A percentile compares a stretch with the other conserved stretches of the same genome.
Conservation (phyloP, 305 asterid genomes). For the Caryopteris hybrid region DNA sequence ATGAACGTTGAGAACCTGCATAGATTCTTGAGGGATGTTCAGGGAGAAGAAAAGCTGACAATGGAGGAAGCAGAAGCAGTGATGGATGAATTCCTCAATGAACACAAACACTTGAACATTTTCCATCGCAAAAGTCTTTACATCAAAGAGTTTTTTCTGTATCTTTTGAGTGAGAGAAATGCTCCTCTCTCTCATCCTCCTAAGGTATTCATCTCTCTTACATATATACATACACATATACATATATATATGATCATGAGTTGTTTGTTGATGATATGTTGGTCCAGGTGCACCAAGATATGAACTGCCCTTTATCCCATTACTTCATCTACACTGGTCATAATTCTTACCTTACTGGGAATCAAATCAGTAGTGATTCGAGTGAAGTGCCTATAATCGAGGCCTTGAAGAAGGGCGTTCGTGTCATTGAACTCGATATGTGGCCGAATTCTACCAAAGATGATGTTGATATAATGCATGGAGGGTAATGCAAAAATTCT, state of each 20-base stretch:
- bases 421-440: conserved; percentile 81
- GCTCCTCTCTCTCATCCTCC: conserved; percentile 48
- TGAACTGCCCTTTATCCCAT: conserved; percentile 75
- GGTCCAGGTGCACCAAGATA: conserved; percentile 66
- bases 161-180: conserved; percentile 45
- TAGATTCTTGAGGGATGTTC: conserved; percentile 60
- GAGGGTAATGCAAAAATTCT: no score
- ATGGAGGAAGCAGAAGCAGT: conserved; percentile 43
- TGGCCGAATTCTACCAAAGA: conserved; percentile 82
- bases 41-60: conserved; percentile 48
- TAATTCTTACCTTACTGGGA: conserved; percentile 82
- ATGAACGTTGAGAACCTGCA: conserved; percentile 53
- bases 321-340: conserved; percentile 81
- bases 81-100: conserved; percentile 43
- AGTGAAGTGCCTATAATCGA: conserved; percentile 67
- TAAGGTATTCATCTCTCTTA: conserved; percentile 39
- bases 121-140: conserved; percentile 47
- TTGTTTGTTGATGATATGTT: neutral
- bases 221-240: no score
- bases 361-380: conserved; percentile 70
- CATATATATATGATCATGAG: neutral
- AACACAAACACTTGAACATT: conserved; percentile 49
- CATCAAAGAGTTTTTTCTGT: conserved; percentile 47
- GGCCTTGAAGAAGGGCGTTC: conserved; percentile 63
- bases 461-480: conserved; percentile 64